A percentile compares a stretch with the other conserved stretches of the same genome.
These are phyloP conservation scores for Colletotrichum salicis DNA, from an alignment of 2,329 filamentous ascomycete genomes.

Conservation along the genomic window DNA sequence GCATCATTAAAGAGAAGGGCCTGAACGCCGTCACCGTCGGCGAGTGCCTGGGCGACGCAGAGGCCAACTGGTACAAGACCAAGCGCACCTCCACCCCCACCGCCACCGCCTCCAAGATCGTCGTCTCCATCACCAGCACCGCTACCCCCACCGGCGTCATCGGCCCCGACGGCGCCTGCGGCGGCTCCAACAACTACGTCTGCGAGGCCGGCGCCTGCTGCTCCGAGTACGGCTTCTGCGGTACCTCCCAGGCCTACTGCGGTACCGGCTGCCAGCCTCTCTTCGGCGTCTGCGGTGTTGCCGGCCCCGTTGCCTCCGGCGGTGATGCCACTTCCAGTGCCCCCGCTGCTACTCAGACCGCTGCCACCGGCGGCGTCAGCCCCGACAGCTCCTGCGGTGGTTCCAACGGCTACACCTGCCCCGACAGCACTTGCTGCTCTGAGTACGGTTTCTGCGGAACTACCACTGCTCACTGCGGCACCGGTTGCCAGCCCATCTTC, in stretches of 20 bases:
- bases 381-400: conserved; percentile 31
- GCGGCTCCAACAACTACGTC: conserved; percentile 32
- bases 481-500: conserved; percentile 32
- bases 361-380: conserved; percentile 24
- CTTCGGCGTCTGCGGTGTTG: conserved; percentile 37
- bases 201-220: conserved; percentile 36
- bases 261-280: conserved; percentile 34
- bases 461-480: conserved; percentile 37
- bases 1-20: conserved; percentile 40
- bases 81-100: conserved; percentile 35
- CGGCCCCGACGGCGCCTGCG: conserved; percentile 31
- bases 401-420: conserved; percentile 23
- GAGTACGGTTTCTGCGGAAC: conserved; percentile 37
- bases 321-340: conserved; percentile 15
- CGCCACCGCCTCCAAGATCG: conserved; percentile 30
- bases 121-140: conserved; percentile 35
- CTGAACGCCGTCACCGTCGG: conserved; percentile 53
- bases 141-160: conserved; percentile 35
- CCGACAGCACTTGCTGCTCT: conserved; percentile 35
- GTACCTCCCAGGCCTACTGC: conserved; percentile 35
- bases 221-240: conserved; percentile 38
- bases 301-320: conserved; percentile 20
- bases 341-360: conserved; percentile 15
- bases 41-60: conserved; percentile 57
- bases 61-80: conserved; percentile 56